phyloP scores from a whole-genome alignment of 2,329 filamentous ascomycete genomes.

The Teratosphaeria pseudoeucalypti region DNA sequence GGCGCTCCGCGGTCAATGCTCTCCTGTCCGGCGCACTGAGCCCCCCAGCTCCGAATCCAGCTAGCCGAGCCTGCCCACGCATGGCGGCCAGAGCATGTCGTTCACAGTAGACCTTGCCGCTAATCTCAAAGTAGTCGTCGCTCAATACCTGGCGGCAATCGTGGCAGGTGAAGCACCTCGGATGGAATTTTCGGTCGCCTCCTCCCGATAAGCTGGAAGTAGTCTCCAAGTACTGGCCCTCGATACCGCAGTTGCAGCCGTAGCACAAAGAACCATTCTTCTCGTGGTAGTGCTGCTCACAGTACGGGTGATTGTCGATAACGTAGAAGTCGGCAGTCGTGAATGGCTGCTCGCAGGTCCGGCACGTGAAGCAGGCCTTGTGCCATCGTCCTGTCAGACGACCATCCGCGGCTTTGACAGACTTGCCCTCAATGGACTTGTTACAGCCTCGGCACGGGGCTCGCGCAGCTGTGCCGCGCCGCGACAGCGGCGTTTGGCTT shows the following conservation, averaged over 20 bases:
- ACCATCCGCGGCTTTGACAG: slow-evolving; percentile 85
- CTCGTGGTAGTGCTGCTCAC: slow-evolving; percentile 83
- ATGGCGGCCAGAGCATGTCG: slow-evolving; percentile 57
- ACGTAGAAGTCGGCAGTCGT: slow-evolving; percentile 88
- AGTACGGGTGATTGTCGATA: slow-evolving; percentile 75
- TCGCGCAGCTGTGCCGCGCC: slow-evolving; percentile 40
- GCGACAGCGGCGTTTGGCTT: slow-evolving; percentile 14
- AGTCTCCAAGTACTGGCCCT: slow-evolving; percentile 87
- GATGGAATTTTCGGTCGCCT: slow-evolving; percentile 69
- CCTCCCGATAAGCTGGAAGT: slow-evolving; percentile 11
- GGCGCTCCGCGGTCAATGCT: slow-evolving; percentile 21
- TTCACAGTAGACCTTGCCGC: slow-evolving; percentile 73
- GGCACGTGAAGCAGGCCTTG: slow-evolving; percentile 88
- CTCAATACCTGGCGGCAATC: slow-evolving; percentile 64
- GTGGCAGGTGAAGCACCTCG: slow-evolving; percentile 73
- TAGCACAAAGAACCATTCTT: slow-evolving; percentile 80
- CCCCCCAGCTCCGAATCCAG: slow-evolving; percentile 5
- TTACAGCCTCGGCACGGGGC: slow-evolving; percentile 77
- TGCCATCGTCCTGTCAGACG: slow-evolving; percentile 88
- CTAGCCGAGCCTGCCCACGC: slow-evolving; percentile 18
- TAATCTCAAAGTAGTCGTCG: slow-evolving; percentile 86
- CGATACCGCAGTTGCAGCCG: slow-evolving; percentile 73
- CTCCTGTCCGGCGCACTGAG: slow-evolving; percentile 10
- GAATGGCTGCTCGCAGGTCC: slow-evolving; percentile 71
- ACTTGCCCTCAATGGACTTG: slow-evolving; percentile 73